Base-by-base conservation (phyloP, 1,284 basidiomycete species). In the Macrocystidia cucumis region DNA sequence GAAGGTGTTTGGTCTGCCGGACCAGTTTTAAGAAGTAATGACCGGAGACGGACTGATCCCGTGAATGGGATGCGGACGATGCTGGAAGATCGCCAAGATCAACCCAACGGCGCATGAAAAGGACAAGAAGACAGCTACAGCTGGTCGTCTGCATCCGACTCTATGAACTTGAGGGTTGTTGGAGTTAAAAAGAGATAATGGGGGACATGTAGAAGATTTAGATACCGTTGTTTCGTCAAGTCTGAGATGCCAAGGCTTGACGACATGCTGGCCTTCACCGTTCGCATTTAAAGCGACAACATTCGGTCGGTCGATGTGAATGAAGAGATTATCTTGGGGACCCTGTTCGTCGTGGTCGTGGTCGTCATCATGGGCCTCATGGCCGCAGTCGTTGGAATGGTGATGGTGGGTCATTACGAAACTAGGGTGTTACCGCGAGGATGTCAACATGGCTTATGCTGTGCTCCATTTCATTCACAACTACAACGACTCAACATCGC, bases 111-210 rank as follows among this genome's bases (percentile, higher is more conserved):
- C n/a, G n/a, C n/a, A n/a, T n/a, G n/a, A n/a, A n/a, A n/a, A n/a
- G 29, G 31, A 34, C 24, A 36, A 35, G 18, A 32, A 9, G 23
- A 22, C 32, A 43, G 68, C 45, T 56, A 86, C 84, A 90, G 57
- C 56, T 89, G 83, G 51, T 88, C 85, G 54, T 90, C 86, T 23
- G 79, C 80, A 45, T 90, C 87, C 9, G 86, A 89, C 52, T 86
- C 78, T 26, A 90, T 45, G 44, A 62, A 84, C 86, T 90, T 12
- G 28, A 9, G 20, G 14, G 35, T 32, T 23, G 13, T 12, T 40
- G 27, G 33, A 43, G 14, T 5, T 12, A 25, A 25, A 25, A 12
- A 12, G 23, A 25, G 8, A 12, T 25, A 12, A 20, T n/a, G 28
- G 11, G 16, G 19, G 28, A 24, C 4, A 19, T 9, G 16, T 29